These are phyloP conservation scores for Moricandia moricandioides DNA, from an alignment of 345 rosid genomes.

Conservation along the genomic window DNA sequence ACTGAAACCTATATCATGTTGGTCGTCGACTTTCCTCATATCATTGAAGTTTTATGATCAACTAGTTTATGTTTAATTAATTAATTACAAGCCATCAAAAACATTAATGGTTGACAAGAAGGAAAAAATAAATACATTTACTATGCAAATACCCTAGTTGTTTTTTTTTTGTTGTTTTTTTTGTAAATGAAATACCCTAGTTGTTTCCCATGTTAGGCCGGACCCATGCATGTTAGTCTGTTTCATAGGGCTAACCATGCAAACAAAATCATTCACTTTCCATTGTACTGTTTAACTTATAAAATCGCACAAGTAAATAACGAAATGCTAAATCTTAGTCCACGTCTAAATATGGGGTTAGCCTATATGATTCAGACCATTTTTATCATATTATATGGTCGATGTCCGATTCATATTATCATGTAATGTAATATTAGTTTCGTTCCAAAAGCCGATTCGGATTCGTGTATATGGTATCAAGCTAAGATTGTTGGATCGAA, in stretches of 20 bases:
- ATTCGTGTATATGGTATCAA: no score
- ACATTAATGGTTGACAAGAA: slow-evolving; percentile 12
- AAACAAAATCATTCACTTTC: neutral
- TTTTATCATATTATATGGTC: neutral
- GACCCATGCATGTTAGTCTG: slow-evolving; percentile 26
- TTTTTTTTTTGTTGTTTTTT: no score
- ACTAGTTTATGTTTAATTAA: neutral
- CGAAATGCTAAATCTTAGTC: neutral
- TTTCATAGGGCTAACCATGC: slow-evolving; percentile 25
- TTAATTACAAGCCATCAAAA: neutral
- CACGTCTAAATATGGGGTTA: neutral
- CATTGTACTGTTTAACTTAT: neutral
- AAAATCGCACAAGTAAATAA: neutral
- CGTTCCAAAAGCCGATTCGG: no score
- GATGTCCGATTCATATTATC: neutral
- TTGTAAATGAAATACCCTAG: slow-evolving; percentile 29
- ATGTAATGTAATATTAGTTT: no score
- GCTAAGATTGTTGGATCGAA: neutral
- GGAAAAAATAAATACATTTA: slow-evolving; percentile 12
- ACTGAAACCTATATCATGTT: neutral
- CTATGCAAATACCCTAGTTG: slow-evolving; percentile 30
- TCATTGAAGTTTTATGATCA: neutral
- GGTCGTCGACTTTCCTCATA: slow-evolving; percentile 13
- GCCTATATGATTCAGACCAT: neutral
- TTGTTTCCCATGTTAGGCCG: slow-evolving; percentile 37